These are phyloP conservation scores for Xylaria venustula DNA, from an alignment of 495 filamentous ascomycete genomes.

Conservation along the genomic window DNA sequence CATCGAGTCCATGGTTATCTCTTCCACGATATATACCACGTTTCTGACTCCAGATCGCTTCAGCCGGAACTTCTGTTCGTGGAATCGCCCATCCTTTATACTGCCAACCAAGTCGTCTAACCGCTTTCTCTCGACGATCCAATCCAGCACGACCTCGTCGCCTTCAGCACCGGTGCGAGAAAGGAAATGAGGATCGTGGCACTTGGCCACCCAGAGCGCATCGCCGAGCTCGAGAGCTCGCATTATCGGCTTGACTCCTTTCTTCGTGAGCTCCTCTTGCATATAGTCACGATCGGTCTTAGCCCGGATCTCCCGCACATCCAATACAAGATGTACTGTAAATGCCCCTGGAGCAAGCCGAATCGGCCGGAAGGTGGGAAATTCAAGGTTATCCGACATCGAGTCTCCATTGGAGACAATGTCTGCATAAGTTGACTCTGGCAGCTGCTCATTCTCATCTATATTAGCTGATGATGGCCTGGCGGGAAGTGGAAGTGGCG, in stretches of 20 bases:
- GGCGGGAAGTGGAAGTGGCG: neutral
- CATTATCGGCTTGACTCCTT: conserved; percentile 63
- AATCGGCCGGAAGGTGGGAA: conserved; percentile 60
- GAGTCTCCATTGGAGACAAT: conserved; percentile 41
- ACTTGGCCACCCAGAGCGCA: conserved; percentile 77
- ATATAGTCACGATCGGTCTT: conserved; percentile 78
- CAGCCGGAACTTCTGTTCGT: conserved; percentile 83
- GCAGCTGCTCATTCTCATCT: conserved; percentile 14
- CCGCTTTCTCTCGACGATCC: conserved; percentile 80
- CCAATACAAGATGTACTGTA: conserved; percentile 71
- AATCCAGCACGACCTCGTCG: conserved; percentile 78
- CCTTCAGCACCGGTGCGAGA: conserved; percentile 59
- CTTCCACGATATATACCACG: conserved; percentile 80
- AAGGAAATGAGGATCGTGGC: conserved; percentile 56
- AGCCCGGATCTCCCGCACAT: conserved; percentile 75
- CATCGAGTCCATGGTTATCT: conserved; percentile 55
- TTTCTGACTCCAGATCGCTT: conserved; percentile 69
- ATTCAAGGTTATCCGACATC: conserved; percentile 26
- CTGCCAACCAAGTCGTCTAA: conserved; percentile 77
- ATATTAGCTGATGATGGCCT: conserved; percentile 22
- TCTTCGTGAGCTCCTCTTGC: conserved; percentile 65
- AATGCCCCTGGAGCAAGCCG: conserved; percentile 62
- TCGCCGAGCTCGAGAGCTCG: conserved; percentile 73
- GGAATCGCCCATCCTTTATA: conserved; percentile 81
- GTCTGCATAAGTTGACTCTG: conserved; percentile 28